Conservation (phyloP, 352 stramenopile species). For the Elongisporangium undulatum region DNA sequence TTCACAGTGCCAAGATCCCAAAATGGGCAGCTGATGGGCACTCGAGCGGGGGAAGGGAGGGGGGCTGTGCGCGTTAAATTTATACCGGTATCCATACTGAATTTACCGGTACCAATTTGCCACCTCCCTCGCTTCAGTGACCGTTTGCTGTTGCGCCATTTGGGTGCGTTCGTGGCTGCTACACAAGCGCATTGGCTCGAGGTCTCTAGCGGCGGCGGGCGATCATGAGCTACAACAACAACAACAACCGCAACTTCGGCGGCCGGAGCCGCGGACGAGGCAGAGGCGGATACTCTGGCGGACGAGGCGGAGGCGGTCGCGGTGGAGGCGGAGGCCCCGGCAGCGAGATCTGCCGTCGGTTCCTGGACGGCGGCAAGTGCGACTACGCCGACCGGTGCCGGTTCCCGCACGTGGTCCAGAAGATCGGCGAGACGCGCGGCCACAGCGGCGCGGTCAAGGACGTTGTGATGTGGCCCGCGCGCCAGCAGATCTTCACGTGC, state of each 20-base stretch:
- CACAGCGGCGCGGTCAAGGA: slow-evolving; percentile 75
- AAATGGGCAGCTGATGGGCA: background rate
- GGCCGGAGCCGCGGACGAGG: slow-evolving; percentile 50
- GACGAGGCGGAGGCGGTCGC: slow-evolving; percentile 23
- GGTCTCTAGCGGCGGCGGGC: background rate
- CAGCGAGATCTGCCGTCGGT: slow-evolving; percentile 65
- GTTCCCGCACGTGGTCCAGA: slow-evolving; percentile 81
- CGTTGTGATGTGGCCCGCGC: slow-evolving; percentile 63
- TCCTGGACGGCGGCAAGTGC: slow-evolving; percentile 65
- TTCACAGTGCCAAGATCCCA: background rate
- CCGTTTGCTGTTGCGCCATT: background rate
- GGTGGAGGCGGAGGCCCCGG: slow-evolving; percentile 22
- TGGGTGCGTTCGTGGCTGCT: background rate
- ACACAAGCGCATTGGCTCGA: background rate
- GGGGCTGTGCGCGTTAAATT: no score
- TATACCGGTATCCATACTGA: background rate
- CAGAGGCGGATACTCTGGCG: slow-evolving; percentile 23
- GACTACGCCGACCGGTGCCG: slow-evolving; percentile 53
- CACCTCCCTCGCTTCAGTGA: background rate
- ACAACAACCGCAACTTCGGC: slow-evolving; percentile 38
- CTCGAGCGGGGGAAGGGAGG: background rate
- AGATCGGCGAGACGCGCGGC: slow-evolving; percentile 73
- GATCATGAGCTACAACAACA: slow-evolving; percentile 64
- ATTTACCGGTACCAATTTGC: background rate
- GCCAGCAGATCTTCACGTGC: slow-evolving; percentile 79